Evolutionary conservation across 306 rosid genomes (phyloP), one percentile per base, ranked within the genome.

Genomic region (Canavalia gladiata): DNA sequence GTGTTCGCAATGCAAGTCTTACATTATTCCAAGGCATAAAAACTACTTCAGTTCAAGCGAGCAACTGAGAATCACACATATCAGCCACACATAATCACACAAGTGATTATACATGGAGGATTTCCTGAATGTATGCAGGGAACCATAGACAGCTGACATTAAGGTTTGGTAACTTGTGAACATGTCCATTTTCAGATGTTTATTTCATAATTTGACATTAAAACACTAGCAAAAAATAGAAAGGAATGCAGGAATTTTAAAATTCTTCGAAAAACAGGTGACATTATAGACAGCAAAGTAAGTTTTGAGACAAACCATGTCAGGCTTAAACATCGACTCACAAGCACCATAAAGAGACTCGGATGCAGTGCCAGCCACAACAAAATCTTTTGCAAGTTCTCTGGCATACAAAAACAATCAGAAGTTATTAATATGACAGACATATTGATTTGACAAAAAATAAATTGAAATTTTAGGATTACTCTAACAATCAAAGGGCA

Each of bases 261-360:
- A 66, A 18, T 42, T 10, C 33, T 1, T 18, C 0, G 9, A 45
- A 25, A 55, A 18, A 66, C 41, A 4, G 7, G 52, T 29, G 25
- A 45, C 18, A 11, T 45, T 2, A 9, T 43, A 10, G 54, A 31
- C 73, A 43, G 8, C 25, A 68, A 45, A 29, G 28, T 45, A 29
- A 45, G 28, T 45, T 4, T 68, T 1, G 73, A 29, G 56, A 68
- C 73, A 8, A 68, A 68, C 73, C 73, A 68, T 68, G 55, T 68
- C 73, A 68, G 56, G 73, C 73, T 68, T 68, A 68, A 68, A 68
- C 73, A 68, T 68, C n/a, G 73, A 68, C 56, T 68, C 73, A 46
- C 73, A 68, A 68, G 73, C 73, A 29, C 73, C 73, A 45, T 68
- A 68, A 43, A 68, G 73, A 43, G 73, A 68, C 55, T 68, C 73